A percentile compares a stretch with the other conserved stretches of the same genome.
phyloP scores from a whole-genome alignment of 805 yeast genomes.

The Brettanomyces naardenensis region DNA sequence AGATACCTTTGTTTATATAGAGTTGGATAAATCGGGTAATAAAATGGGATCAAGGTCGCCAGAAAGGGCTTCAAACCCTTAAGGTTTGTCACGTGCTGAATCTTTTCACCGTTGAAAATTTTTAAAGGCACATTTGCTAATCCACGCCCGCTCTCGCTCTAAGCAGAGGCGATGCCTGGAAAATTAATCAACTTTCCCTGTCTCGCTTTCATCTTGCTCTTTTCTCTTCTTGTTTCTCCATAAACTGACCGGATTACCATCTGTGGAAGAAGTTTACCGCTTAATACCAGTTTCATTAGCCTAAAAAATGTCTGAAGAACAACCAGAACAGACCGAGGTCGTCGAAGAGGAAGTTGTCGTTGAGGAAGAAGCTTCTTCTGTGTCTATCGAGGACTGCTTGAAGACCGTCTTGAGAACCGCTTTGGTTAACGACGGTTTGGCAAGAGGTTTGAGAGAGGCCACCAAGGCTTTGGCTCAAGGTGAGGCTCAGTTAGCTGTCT shows the following conservation, averaged over 20 bases:
- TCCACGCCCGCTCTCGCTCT: no score
- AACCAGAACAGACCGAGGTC: constrained; percentile 71
- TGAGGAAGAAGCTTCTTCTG: constrained; percentile 78
- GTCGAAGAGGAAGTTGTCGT: constrained; percentile 71
- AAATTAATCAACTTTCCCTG: neutral
- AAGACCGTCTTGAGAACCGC: constrained; percentile 97
- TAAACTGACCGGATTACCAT: constrained; percentile 29
- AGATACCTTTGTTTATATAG: constrained; percentile 35
- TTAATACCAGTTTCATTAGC: constrained; percentile 5
- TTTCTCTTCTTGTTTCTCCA: constrained; percentile 5
- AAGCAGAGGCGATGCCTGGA: no score
- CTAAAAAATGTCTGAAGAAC: constrained; percentile 69
- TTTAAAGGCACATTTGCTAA: no score
- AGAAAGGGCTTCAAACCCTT: neutral
- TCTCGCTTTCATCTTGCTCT: neutral
- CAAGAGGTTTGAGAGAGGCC: constrained; percentile 99
- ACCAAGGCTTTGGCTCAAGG: constrained; percentile 97
- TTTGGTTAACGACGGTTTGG: constrained; percentile 97
- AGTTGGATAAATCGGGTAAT: neutral
- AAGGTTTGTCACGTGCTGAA: neutral
- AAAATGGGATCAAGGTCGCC: neutral
- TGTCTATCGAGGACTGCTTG: constrained; percentile 97
- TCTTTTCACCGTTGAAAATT: neutral
- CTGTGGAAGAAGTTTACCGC: constrained; percentile 33
- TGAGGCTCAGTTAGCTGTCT: constrained; percentile 96